A percentile compares a stretch with the other conserved stretches of the same genome.
These are phyloP conservation scores for Penicillium sp. DNA, from an alignment of 2,329 filamentous ascomycete genomes.

Conservation along the genomic window DNA sequence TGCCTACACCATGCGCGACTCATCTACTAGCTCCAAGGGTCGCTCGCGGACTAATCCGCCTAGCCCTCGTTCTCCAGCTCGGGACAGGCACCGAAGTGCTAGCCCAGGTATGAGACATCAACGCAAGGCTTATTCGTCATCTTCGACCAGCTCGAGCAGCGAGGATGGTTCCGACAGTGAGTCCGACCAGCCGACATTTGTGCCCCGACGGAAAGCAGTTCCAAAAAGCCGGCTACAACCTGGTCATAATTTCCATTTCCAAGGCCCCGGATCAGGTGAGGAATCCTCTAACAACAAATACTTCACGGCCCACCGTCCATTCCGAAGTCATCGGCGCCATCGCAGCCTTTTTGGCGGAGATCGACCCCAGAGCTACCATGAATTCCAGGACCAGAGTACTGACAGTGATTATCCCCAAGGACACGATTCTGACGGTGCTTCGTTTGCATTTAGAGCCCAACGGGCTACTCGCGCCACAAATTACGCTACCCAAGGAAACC, in stretches of 20 bases:
- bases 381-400: conserved; percentile 23
- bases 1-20: conserved; percentile 52
- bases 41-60: conserved; percentile 34
- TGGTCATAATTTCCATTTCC: conserved; percentile 26
- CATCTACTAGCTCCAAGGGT: conserved; percentile 35
- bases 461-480: not conserved
- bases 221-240: conserved; percentile 36
- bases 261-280: conserved; percentile 30
- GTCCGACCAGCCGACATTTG: conserved; percentile 2
- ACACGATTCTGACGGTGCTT: conserved; percentile 19
- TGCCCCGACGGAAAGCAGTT: conserved; percentile 37
- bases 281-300: conserved; percentile 17
- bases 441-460: conserved; percentile 18
- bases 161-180: conserved; percentile 24
- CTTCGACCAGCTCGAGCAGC: conserved; percentile 38
- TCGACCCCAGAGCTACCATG: conserved; percentile 16
- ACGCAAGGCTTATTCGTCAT: conserved; percentile 29
- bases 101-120: conserved; percentile 39
- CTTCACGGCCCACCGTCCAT: conserved; percentile 6
- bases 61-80: conserved; percentile 28
- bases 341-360: conserved; percentile 18
- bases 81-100: conserved; percentile 39
- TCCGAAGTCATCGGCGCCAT: conserved; percentile 11
- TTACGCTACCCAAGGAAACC: not conserved
- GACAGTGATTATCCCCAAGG: conserved; percentile 27